These are phyloP conservation scores for Entomortierella parvispora DNA, from an alignment of 192 early-diverging fungal species.

Conservation along the genomic window DNA sequence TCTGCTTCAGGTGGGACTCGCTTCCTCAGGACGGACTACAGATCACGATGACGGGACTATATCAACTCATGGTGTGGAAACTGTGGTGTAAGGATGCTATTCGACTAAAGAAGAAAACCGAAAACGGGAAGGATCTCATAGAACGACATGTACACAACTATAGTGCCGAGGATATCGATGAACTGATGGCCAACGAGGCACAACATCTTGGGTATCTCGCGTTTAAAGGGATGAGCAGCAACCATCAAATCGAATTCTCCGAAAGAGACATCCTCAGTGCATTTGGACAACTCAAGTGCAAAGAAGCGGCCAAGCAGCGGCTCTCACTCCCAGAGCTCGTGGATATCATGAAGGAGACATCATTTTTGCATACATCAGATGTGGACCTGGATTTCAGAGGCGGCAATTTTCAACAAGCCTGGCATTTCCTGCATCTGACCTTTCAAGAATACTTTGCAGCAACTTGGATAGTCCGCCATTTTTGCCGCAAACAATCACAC, in stretches of 20 bases:
- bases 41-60: conserved; percentile 9
- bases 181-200: too few relatives aligned
- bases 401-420: neutral
- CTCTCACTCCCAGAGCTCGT: neutral
- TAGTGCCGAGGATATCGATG: neutral
- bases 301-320: neutral
- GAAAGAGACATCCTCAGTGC: neutral
- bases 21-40: neutral
- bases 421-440: conserved; percentile 12
- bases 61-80: conserved; percentile 7
- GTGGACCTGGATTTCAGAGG: neutral
- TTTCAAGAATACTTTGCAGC: conserved; percentile 21
- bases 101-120: neutral
- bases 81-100: conserved; percentile 10
- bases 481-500: neutral
- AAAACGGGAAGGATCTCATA: neutral
- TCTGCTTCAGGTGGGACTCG: too few relatives aligned
- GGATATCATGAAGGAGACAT: too few relatives aligned
- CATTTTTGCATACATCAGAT: conserved; percentile 10
- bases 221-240: too few relatives aligned
- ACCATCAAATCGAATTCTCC: conserved; percentile 14
- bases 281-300: neutral
- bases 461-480: neutral
- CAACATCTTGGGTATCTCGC: too few relatives aligned
- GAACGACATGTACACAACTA: neutral